Base-by-base conservation (phyloP, 106 monocot genomes). In the Dendrobium chrysotoxum region DNA sequence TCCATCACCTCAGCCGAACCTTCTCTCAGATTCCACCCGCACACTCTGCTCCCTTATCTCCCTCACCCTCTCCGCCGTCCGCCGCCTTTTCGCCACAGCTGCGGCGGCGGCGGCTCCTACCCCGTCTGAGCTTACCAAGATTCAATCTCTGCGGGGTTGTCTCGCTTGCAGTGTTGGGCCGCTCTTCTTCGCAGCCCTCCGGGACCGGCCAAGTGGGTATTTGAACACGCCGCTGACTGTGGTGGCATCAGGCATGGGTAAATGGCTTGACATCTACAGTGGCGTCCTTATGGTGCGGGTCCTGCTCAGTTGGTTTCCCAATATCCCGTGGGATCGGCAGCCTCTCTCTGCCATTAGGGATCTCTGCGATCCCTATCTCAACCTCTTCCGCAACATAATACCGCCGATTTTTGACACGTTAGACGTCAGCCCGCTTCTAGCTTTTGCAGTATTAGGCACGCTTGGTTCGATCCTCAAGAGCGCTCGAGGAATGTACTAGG, bases 231-330 rank as follows among this genome's bases (percentile, higher is more conserved):
- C 92, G 74, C 80, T 95, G 21, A 88, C 90, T 23, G 95, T 90
- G 20, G 95, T 89, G 21, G 89, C 91, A 2, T 82, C 92, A 10
- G 95, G 90, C 8, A 85, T 91, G 84, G 81, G 89, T 16, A 90
- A 87, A 83, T 95, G 95, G 92, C 83, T 95, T 21, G 92, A 90
- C 75, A 85, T 95, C 15, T 95, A 92, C 73, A 89, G 90, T 39
- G 92, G 90, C 47, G 90, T 95, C 5, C 85, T 95, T 58, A 88
- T 95, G 86, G 90, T 95, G 6, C 66, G 90, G 75, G 90, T 92
- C 16, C 82, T 95, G 28, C 85, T 95, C 64, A 90, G 90, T 50
- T 95, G 95, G 92, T 95, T 95, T 81, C 95, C 95, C 41, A 95
- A 95, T 83, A 89, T 95, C 41, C 90, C 92, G 0, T 95, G 95